Base-by-base conservation (phyloP, 257 asterid genomes). In the Jacaranda mimosifolia region DNA sequence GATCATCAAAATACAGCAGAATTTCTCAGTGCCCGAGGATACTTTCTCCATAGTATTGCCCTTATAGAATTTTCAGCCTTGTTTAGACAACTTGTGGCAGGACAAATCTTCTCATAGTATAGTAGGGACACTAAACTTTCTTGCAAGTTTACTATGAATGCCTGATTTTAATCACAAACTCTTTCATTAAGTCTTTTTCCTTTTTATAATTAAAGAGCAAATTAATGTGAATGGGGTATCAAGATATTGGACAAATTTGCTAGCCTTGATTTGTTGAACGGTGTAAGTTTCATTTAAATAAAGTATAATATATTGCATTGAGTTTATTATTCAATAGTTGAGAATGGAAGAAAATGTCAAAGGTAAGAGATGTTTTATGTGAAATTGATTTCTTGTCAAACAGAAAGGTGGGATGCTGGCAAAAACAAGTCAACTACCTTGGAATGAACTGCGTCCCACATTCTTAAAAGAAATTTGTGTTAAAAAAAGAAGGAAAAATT, bases 121-220 rank as follows among this genome's bases (percentile, higher is more conserved):
- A 9, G 56, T 58, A 42, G 77, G 77, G 77, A 72, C 68, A 57
- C 77, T 39, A 57, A 57, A 40, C 45, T 72, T 72, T 72, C 77
- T 40, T 72, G 77, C 77, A 72, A 40, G 77, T 72, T 57, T 71
- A 48, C 3, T 35, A 35, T 14, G 21, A 15, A 66, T 8, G 5
- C 40, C 10, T 11, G 9, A 67, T 43, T 66, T 66, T 68, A 46
- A 18, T 66, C 10, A 43, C 49, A 32, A 15, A 64, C 14, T 38
- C 49, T 60, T 60, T 60, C 5, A 38, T 48, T n/a, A 6, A 49
- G 3, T 3, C 17, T 19, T 64, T 42, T 14, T 18, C 10, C 7
- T 26, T 26, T 26, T 26, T 1, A 26, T 26, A 26, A 26, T 26
- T 26, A 26, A 58, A 19, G 64, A 58, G 13, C 39, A 58, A 19